These are phyloP conservation scores for Scheffersomyces stipitis DNA, from an alignment of 805 yeast species.

Conservation along the genomic window DNA sequence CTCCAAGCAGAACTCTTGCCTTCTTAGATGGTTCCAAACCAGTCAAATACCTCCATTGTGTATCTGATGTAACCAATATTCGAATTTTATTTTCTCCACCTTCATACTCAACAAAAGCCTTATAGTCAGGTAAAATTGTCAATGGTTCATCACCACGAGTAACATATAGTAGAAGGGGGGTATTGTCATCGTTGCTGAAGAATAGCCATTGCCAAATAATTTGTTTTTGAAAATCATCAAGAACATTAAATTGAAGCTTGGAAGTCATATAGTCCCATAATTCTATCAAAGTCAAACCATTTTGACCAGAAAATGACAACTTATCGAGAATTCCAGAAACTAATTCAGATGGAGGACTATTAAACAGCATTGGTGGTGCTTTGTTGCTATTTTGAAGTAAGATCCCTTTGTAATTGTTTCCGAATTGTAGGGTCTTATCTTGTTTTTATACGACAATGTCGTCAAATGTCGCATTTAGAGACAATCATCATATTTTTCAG, in stretches of 20 bases:
- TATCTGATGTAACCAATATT: constrained; percentile 48
- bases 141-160: constrained; percentile 11
- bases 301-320: constrained; percentile 33
- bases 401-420: no score
- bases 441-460: no score
- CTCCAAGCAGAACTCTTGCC: constrained; percentile 54
- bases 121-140: constrained; percentile 17
- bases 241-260: constrained; percentile 15
- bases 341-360: constrained; percentile 19
- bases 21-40: constrained; percentile 47
- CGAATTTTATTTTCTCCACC: constrained; percentile 15
- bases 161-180: constrained; percentile 11
- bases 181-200: constrained; percentile 14
- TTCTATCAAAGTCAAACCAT: constrained; percentile 26
- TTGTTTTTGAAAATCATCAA: constrained; percentile 38
- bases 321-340: constrained; percentile 22
- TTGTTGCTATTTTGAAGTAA: no score
- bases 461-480: no score
- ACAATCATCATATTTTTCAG: no score
- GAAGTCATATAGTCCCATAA: constrained; percentile 25
- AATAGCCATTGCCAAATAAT: constrained; percentile 43
- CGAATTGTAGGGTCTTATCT: no score
- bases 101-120: constrained; percentile 14
- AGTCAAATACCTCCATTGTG: constrained; percentile 57
- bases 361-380: constrained; percentile 12